Base-by-base conservation (phyloP, 2,329 filamentous ascomycete genomes). In the Paramyrothecium sp. region DNA sequence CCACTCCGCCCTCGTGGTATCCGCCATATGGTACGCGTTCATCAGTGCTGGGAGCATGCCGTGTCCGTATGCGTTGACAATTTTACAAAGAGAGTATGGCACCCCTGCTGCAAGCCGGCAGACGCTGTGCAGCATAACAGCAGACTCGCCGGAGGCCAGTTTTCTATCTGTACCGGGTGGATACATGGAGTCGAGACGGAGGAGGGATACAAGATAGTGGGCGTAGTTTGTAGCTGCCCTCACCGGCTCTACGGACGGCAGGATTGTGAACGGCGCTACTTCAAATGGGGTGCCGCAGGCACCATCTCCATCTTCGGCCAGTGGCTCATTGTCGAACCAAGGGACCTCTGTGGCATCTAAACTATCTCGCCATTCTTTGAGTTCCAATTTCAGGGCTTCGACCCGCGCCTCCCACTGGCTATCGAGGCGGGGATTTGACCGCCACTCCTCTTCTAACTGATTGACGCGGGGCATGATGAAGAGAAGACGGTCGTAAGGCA, bases 41-140 rank as follows among this genome's bases (percentile, higher is more conserved):
- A 63, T 56, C 54, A 63, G 38, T 0, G 61, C 61, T 1, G 61
- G 61, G 13, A 63, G 57, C 52, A 61, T 62, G 0, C 60, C 60
- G 10, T 62, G 61, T 7, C 60, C 60, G 2, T 62, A 62, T 11
- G 58, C 58, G 5, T 62, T 62, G 10, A 62, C 54, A 4, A 56
- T 60, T 3, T 54, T 58, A 11, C 58, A 62, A 2, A 56, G 30
- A 0, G 56, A 51, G 12, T 50, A 56, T 7, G 61, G 54, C 1
- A 63, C 44, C 3, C 61, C 60, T 0, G 56, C 46, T 1, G 61
- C 62, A 2, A 63, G 53, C 1, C 61, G 55, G 21, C 61, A 63
- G 7, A 58, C 54, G 3, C 44, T 30, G 5, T 53, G 54, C 2
- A 57, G 34, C 2, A 63, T 34, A 2, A 30, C 54, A 2, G 48